Base-by-base conservation (phyloP, 148 eudicot species). In the Fagopyrum tataricum region DNA sequence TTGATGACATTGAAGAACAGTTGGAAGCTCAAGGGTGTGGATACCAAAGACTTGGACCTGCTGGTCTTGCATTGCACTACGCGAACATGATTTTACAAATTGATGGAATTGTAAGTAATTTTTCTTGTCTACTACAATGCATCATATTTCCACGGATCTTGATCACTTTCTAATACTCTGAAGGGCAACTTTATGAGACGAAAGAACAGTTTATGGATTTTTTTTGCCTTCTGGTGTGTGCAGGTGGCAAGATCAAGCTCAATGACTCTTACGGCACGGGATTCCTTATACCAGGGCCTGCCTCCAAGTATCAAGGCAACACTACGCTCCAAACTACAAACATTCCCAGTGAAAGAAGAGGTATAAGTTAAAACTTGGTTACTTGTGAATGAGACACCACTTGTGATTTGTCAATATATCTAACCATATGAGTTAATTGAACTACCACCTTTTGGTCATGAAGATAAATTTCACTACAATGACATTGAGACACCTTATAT, bases 241-340 rank as follows among this genome's bases (percentile, higher is more conserved):
- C 82, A 93, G 98, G 97, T 89, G 44, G 89, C 97, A 17, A 83
- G 92, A 78, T 78, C 90, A 58, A 81, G 82, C 77, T 71, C 89
- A 47, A 83, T 89, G 80, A 82, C 94, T 49, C 76, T 79, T 62
- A 83, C 74, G 74, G 73, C 87, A 73, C 85, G 98, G 72, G 91
- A 88, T 55, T 80, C 85, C 0, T 81, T 94, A 77, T 94, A 94
- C 76, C 93, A 89, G 73, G 83, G 85, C 80, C 82, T 91, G 58
- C 97, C 96, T 15, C 95, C 98, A 6, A 83, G 84, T 71, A 79
- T 94, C 56, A 88, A 85, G 78, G 82, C 92, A 56, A 75, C 89
- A 55, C 80, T 89, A 73, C 87, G 96, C 74, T 82, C 88, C 78
- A 91, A 83, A 77, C 74, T 94, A 67, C 91, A 77, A 7, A 80